Evolutionary conservation across 768 basidiomycete species (phyloP).

Genomic region (Coprinopsis marcescibilis): DNA sequence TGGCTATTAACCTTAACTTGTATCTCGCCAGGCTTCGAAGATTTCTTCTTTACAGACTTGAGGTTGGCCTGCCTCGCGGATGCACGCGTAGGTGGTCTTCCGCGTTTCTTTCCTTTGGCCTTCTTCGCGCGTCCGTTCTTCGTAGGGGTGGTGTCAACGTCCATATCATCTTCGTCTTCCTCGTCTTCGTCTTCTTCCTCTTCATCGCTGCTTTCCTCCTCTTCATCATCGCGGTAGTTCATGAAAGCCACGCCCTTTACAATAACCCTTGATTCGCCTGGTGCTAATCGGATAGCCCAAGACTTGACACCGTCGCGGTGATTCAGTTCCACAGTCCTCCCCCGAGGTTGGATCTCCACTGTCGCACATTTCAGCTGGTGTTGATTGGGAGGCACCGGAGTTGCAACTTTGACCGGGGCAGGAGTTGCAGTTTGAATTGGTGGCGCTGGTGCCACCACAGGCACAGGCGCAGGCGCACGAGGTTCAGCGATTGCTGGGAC

Average conservation of each 20-base stretch:
- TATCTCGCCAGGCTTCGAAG: constrained; percentile 46
- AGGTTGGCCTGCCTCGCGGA: constrained; percentile 16
- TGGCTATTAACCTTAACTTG: constrained; percentile 62
- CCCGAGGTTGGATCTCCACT: constrained; percentile 53
- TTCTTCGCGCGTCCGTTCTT: constrained; percentile 40
- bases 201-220: constrained; percentile 53
- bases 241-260: constrained; percentile 51
- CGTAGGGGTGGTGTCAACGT: constrained; percentile 30
- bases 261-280: constrained; percentile 50
- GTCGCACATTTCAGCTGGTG: constrained; percentile 49
- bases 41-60: constrained; percentile 29
- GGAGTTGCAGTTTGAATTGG: constrained; percentile 17
- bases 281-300: constrained; percentile 63
- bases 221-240: constrained; percentile 43
- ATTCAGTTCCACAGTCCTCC: constrained; percentile 54
- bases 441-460: constrained; percentile 18
- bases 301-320: constrained; percentile 64
- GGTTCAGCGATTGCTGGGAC: constrained; percentile 41
- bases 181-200: constrained; percentile 37
- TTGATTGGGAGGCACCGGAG: constrained; percentile 24
- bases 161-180: constrained; percentile 42
- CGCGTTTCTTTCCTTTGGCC: constrained; percentile 33
- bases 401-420: constrained; percentile 18
- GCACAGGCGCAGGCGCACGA: too few relatives aligned
- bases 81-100: constrained; percentile 28